A percentile compares a stretch with the other conserved stretches of the same genome.
phyloP scores from a whole-genome alignment of 108 stramenopile species.

The Skeletonema potamos region DNA sequence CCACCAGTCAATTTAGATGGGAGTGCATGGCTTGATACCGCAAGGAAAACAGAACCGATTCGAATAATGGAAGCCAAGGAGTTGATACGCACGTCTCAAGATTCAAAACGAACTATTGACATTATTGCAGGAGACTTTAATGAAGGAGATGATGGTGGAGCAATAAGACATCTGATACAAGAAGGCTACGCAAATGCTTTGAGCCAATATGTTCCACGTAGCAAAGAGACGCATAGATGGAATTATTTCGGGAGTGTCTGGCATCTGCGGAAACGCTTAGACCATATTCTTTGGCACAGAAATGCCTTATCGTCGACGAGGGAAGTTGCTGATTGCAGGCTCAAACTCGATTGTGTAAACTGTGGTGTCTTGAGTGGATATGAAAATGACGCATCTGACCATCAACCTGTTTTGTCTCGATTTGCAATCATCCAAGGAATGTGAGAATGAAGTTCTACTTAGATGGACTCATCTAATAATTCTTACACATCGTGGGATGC shows the following conservation, averaged over 20 bases:
- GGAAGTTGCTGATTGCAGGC: neutral
- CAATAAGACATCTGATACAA: slow-evolving; percentile 19
- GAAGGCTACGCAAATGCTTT: slow-evolving; percentile 36
- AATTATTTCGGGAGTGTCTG: slow-evolving; percentile 20
- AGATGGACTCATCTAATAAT: no score
- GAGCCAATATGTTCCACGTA: slow-evolving; percentile 19
- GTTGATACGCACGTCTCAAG: slow-evolving; percentile 7
- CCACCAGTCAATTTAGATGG: slow-evolving; percentile 47
- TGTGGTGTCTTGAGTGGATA: slow-evolving; percentile 45
- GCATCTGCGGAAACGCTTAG: slow-evolving; percentile 43
- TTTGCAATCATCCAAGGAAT: slow-evolving; percentile 23
- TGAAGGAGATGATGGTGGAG: slow-evolving; percentile 24
- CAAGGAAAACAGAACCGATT: slow-evolving; percentile 35
- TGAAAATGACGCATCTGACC: slow-evolving; percentile 41
- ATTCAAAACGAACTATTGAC: slow-evolving; percentile 1
- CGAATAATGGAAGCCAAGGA: slow-evolving; percentile 33
- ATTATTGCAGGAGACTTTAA: slow-evolving; percentile 49
- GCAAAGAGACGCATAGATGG: slow-evolving; percentile 46
- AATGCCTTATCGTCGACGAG: neutral
- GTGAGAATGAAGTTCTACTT: neutral
- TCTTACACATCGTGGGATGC: no score
- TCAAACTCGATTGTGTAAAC: slow-evolving; percentile 14
- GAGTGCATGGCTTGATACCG: slow-evolving; percentile 36
- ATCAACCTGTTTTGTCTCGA: slow-evolving; percentile 37
- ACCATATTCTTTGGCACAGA: slow-evolving; percentile 39